Percentiles rank a stretch among this genome's conserved stretches.
Evolutionary conservation across 495 filamentous ascomycete species (phyloP).

Genomic region (Neurospora sublineolata): DNA sequence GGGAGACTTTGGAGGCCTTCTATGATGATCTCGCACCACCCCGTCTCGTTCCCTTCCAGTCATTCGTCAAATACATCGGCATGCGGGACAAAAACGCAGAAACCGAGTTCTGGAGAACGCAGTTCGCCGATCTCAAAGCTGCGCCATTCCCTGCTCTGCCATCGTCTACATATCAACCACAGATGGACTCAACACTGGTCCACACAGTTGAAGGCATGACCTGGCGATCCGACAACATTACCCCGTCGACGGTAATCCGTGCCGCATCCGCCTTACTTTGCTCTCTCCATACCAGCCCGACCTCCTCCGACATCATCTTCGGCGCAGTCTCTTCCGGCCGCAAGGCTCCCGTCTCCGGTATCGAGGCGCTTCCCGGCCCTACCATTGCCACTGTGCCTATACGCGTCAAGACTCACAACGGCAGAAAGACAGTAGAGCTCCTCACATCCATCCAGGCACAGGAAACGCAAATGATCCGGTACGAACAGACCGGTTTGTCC

Average conservation of each 20-base stretch:
- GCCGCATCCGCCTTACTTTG: constrained; percentile 50
- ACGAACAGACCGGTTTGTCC: constrained; percentile 51
- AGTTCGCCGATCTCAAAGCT: constrained; percentile 38
- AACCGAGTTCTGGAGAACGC: constrained; percentile 27
- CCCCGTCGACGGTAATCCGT: constrained; percentile 46
- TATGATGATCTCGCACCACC: constrained; percentile 25
- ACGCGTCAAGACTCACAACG: constrained; percentile 29
- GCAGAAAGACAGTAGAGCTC: constrained; percentile 15
- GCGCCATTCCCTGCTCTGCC: constrained; percentile 48
- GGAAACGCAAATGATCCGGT: constrained; percentile 36
- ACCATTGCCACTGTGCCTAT: constrained; percentile 49
- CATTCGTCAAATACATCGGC: constrained; percentile 33
- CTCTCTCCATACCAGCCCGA: constrained; percentile 32
- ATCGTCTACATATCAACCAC: constrained; percentile 40
- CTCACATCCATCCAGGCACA: constrained; percentile 37
- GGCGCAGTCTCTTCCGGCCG: constrained; percentile 44
- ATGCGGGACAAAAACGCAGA: constrained; percentile 18
- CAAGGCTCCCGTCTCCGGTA: constrained; percentile 29
- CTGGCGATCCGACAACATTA: constrained; percentile 29
- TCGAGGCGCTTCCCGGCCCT: constrained; percentile 40
- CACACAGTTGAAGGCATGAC: constrained; percentile 32
- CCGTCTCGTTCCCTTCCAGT: constrained; percentile 34
- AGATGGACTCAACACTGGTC: constrained; percentile 36
- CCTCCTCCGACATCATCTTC: constrained; percentile 30
- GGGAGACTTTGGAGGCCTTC: constrained; percentile 37